Evolutionary conservation across 805 yeast genomes (phyloP).

Genomic region (Saccharomycopsis schoenii): DNA sequence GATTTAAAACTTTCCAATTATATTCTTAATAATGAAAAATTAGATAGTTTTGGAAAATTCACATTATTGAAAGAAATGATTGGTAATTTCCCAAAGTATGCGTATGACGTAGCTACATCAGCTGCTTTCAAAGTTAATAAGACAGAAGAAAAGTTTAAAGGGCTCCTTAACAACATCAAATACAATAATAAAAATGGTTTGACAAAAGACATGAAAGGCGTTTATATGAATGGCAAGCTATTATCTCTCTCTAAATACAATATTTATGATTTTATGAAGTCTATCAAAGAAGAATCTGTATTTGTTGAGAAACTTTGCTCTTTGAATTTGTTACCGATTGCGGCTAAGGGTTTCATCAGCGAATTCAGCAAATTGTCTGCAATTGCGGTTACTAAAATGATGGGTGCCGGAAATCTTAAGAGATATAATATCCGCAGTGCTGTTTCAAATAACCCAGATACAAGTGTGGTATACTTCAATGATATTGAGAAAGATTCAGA

Average conservation of each 20-base stretch:
- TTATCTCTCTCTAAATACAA: slow-evolving; percentile 37
- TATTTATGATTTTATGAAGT: slow-evolving; percentile 32
- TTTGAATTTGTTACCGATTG: slow-evolving; percentile 27
- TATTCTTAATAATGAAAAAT: slow-evolving; percentile 13
- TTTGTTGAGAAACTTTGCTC: slow-evolving; percentile 22
- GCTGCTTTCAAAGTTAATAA: slow-evolving; percentile 13
- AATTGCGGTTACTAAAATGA: slow-evolving; percentile 12
- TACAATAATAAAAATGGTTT: slow-evolving; percentile 31
- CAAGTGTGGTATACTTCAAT: slow-evolving; percentile 57
- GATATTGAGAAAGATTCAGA: slow-evolving; percentile 57
- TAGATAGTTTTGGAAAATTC: slow-evolving; percentile 25
- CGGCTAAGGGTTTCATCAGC: slow-evolving; percentile 30
- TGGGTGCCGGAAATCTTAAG: slow-evolving; percentile 8
- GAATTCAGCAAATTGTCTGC: slow-evolving; percentile 29
- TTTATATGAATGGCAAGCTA: slow-evolving; percentile 65
- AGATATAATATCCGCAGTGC: slow-evolving; percentile 11
- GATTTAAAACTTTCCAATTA: slow-evolving; percentile 34
- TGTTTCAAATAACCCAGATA: slow-evolving; percentile 23
- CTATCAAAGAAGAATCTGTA: slow-evolving; percentile 30
- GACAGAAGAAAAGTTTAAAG: slow-evolving; percentile 17
- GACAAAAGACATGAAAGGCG: slow-evolving; percentile 32
- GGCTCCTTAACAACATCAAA: slow-evolving; percentile 24
- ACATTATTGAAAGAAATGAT: slow-evolving; percentile 32
- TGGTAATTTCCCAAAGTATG: slow-evolving; percentile 47
- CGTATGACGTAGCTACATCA: slow-evolving; percentile 29